Evolutionary conservation across 1,139 yeast species (phyloP).

Genomic region (Scheffersomyces titani): DNA sequence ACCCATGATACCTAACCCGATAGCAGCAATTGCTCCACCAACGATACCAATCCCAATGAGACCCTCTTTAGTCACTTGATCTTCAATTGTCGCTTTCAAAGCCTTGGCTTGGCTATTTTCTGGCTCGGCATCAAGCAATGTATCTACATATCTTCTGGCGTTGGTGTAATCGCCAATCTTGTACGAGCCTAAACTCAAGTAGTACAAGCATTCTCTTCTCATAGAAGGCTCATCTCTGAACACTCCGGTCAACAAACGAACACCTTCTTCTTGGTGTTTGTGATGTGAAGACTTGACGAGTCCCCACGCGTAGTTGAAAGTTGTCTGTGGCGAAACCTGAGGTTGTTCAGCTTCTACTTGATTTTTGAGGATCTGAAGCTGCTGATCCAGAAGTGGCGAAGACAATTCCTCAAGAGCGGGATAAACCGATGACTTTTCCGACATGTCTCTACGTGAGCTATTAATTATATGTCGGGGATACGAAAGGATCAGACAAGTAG

Average conservation of each 20-base stretch:
- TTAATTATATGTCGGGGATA: not conserved
- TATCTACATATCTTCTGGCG: conserved; percentile 84
- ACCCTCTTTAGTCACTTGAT: conserved; percentile 83
- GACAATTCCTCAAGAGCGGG: conserved; percentile 47
- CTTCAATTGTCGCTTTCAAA: conserved; percentile 76
- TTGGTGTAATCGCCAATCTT: conserved; percentile 86
- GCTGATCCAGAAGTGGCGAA: conserved; percentile 69
- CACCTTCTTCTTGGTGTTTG: conserved; percentile 75
- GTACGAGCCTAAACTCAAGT: conserved; percentile 83
- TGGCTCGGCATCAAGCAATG: conserved; percentile 77
- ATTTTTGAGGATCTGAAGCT: conserved; percentile 69
- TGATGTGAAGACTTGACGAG: conserved; percentile 67
- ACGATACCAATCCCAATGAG: conserved; percentile 84
- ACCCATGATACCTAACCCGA: conserved; percentile 71
- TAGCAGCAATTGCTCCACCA: conserved; percentile 74
- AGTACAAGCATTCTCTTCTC: conserved; percentile 87
- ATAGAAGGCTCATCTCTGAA: conserved; percentile 79
- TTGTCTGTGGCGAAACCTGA: conserved; percentile 75
- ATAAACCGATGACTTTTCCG: conserved; percentile 16
- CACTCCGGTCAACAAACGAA: conserved; percentile 70
- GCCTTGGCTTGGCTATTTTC: conserved; percentile 75
- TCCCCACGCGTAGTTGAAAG: conserved; percentile 97
- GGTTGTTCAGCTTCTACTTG: conserved; percentile 86
- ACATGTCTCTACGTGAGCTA: conserved; percentile 6
- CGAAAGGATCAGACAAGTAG: not conserved